A percentile compares a stretch with the other conserved stretches of the same genome.
Evolutionary conservation across 179 eudicot genomes (phyloP).

Genomic region (Beta lomatogona): DNA sequence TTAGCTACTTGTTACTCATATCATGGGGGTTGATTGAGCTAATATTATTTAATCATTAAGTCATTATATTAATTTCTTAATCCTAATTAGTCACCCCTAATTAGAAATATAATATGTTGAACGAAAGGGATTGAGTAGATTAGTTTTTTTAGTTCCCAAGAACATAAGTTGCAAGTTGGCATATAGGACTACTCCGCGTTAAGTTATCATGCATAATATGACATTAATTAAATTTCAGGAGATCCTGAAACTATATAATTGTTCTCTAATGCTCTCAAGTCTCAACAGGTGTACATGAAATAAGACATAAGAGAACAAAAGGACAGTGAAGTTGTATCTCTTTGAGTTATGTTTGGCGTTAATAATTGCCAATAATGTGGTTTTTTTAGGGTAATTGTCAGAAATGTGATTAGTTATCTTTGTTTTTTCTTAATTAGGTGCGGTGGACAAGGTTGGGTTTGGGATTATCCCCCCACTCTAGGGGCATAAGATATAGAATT

Average conservation of each 20-base stretch:
- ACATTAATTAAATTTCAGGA: background rate
- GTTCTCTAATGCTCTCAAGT: background rate
- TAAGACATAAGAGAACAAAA: background rate
- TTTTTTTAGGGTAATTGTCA: no score
- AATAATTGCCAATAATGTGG: no score
- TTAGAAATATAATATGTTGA: background rate
- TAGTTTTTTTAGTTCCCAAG: conserved; percentile 11
- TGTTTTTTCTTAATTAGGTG: background rate
- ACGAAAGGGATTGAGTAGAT: conserved; percentile 7
- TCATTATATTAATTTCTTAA: background rate
- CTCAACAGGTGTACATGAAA: background rate
- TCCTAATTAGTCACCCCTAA: conserved; percentile 19
- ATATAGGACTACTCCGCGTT: background rate
- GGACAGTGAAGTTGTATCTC: no score
- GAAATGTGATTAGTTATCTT: no score
- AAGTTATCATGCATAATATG: background rate
- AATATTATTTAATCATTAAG: conserved; percentile 1
- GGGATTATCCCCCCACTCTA: no score
- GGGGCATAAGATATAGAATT: no score
- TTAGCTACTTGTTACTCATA: background rate
- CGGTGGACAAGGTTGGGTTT: no score
- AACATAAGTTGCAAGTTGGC: conserved; percentile 12
- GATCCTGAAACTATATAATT: background rate
- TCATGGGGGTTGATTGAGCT: conserved; percentile 16
- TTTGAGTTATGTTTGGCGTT: no score